phyloP scores from a whole-genome alignment of 768 basidiomycete genomes.

The Termitomyces sp. region DNA sequence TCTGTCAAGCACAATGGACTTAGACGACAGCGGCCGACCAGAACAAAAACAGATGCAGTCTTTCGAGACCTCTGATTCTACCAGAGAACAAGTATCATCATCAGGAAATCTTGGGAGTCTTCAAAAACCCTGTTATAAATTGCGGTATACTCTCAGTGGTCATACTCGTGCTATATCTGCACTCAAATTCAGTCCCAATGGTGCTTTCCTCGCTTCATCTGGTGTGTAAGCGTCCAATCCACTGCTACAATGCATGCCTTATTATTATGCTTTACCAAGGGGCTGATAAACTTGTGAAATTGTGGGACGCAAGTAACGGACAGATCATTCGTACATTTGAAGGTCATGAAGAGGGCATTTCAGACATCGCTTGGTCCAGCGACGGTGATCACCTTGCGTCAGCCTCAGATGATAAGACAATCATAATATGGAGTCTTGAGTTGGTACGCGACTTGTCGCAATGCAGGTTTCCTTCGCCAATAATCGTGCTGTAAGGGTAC shows the following conservation, averaged over 20 bases:
- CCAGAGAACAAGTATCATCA: background rate
- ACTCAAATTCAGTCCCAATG: slow-evolving; percentile 86
- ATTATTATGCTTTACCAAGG: slow-evolving; percentile 43
- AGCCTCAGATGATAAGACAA: slow-evolving; percentile 89
- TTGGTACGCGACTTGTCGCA: slow-evolving; percentile 32
- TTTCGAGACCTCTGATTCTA: background rate
- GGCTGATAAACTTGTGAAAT: slow-evolving; percentile 77
- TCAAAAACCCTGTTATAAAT: slow-evolving; percentile 46
- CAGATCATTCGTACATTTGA: slow-evolving; percentile 66
- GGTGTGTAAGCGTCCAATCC: slow-evolving; percentile 45
- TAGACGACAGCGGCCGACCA: background rate
- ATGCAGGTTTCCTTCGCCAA: slow-evolving; percentile 9
- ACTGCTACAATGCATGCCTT: slow-evolving; percentile 16
- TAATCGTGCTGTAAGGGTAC: slow-evolving; percentile 37
- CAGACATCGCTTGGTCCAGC: slow-evolving; percentile 84
- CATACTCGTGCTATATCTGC: slow-evolving; percentile 81
- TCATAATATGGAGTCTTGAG: slow-evolving; percentile 81
- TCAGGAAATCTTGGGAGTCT: background rate
- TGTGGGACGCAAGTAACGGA: slow-evolving; percentile 74
- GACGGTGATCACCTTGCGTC: slow-evolving; percentile 84
- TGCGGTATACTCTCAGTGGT: slow-evolving; percentile 66
- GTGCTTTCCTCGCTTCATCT: slow-evolving; percentile 74
- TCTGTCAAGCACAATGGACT: slow-evolving; percentile 4
- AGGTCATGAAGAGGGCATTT: slow-evolving; percentile 80
- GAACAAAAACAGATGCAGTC: background rate